A percentile compares a stretch with the other conserved stretches of the same genome.
These are phyloP conservation scores for Phalaenopsis equestris DNA, from an alignment of 106 monocot genomes.

Conservation along the genomic window DNA sequence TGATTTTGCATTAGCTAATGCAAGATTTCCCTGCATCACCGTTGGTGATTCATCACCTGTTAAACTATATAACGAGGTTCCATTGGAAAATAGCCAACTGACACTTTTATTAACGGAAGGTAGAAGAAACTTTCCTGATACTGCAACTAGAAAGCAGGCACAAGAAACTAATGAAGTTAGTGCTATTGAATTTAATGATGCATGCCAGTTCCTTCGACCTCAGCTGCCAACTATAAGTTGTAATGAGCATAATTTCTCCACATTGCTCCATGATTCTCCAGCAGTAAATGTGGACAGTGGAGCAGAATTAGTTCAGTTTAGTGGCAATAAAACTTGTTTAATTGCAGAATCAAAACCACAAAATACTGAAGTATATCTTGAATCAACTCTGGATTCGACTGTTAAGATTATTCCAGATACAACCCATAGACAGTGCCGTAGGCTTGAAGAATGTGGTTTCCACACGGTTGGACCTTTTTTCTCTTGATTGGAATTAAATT, in stretches of 20 bases:
- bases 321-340: conserved; percentile 11
- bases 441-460: conserved; percentile 74
- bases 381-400: conserved; percentile 37
- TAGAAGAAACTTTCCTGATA: conserved; percentile 10
- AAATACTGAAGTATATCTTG: conserved; percentile 11
- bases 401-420: conserved; percentile 44
- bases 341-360: background rate
- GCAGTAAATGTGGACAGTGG: conserved; percentile 16
- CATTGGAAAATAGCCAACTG: conserved; percentile 13
- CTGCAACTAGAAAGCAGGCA: conserved; percentile 7
- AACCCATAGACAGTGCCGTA: conserved; percentile 33
- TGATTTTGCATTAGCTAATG: conserved; percentile 43
- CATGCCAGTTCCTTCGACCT: conserved; percentile 14
- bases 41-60: conserved; percentile 64
- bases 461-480: conserved; percentile 49
- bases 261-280: conserved; percentile 13
- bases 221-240: conserved; percentile 21
- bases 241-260: conserved; percentile 1
- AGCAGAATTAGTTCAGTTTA: conserved; percentile 12
- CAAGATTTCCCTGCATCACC: conserved; percentile 72
- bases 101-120: conserved; percentile 27
- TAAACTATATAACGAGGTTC: conserved; percentile 59
- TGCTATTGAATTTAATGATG: conserved; percentile 15
- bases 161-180: background rate
- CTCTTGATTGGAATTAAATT: background rate